A percentile compares a stretch with the other conserved stretches of the same genome.
phyloP scores from a whole-genome alignment of 345 rosid species.

The Xanthoceras sorbifolium region DNA sequence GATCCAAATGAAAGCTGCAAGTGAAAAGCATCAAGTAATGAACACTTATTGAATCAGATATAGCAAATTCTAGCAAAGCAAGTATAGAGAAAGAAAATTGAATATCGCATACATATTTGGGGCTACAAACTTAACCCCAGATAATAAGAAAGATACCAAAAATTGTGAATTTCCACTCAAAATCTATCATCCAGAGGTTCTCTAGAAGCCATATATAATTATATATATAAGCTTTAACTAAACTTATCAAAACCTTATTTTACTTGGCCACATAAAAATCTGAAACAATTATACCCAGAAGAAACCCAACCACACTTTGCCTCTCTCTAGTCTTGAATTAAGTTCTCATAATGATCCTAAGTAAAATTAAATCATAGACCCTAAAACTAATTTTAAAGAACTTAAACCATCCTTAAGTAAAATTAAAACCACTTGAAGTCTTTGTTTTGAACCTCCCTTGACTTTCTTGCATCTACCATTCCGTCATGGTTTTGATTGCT shows the following conservation, averaged over 20 bases:
- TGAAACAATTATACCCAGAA: too few species aligned
- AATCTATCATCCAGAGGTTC: not conserved
- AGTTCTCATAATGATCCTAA: not conserved
- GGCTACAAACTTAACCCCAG: too few species aligned
- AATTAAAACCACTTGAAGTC: not conserved
- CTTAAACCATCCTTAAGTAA: not conserved
- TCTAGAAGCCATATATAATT: not conserved
- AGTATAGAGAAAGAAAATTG: too few species aligned
- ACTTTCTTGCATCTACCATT: not conserved
- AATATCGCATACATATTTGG: too few species aligned
- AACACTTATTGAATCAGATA: not conserved
- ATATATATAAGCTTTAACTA: not conserved
- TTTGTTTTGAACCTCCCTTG: not conserved
- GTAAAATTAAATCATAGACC: not conserved
- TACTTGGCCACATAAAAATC: not conserved
- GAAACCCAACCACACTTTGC: not conserved
- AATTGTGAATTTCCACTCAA: not conserved
- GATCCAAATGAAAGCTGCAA: constrained; percentile 99
- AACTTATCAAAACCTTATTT: not conserved
- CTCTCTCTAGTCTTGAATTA: not conserved
- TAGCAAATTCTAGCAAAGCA: too few species aligned
- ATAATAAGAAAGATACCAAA: too few species aligned
- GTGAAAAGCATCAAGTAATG: constrained; percentile 5
- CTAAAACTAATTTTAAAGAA: not conserved
- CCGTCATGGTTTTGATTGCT: not conserved